phyloP scores from a whole-genome alignment of 371 early-diverging fungal species.

The Mycotypha africana region DNA sequence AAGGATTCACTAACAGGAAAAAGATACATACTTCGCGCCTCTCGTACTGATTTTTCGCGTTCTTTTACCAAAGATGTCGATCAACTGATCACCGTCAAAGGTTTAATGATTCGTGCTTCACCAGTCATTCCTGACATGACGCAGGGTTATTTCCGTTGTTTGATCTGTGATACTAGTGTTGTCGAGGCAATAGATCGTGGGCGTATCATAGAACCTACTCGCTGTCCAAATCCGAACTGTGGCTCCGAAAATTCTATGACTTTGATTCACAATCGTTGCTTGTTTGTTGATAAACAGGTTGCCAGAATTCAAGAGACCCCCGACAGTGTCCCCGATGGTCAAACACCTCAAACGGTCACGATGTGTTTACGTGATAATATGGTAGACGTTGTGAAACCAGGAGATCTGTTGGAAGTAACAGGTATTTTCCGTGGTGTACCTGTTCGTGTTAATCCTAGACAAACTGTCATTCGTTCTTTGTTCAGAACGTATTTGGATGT shows the following conservation, averaged over 20 bases:
- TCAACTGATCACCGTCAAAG: slow-evolving; percentile 94
- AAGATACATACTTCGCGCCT: too few species aligned
- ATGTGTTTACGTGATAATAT: slow-evolving; percentile 91
- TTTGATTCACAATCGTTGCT: slow-evolving; percentile 91
- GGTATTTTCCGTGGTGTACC: slow-evolving; percentile 98
- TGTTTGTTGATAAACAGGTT: slow-evolving; percentile 96
- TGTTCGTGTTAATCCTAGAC: slow-evolving; percentile 91
- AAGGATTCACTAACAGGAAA: slow-evolving; percentile 4
- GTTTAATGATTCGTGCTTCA: slow-evolving; percentile 92
- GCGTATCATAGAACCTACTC: slow-evolving; percentile 88
- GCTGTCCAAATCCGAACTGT: slow-evolving; percentile 84
- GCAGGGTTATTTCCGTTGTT: slow-evolving; percentile 89
- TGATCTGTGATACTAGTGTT: slow-evolving; percentile 79
- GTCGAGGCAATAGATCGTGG: slow-evolving; percentile 89
- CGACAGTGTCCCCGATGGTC: slow-evolving; percentile 97
- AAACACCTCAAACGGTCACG: slow-evolving; percentile 98
- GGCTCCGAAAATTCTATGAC: slow-evolving; percentile 76
- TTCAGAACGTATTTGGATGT: slow-evolving; percentile 98
- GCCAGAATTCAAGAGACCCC: slow-evolving; percentile 98
- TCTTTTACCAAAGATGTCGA: slow-evolving; percentile 80
- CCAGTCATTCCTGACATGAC: slow-evolving; percentile 96
- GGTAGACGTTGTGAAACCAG: slow-evolving; percentile 95
- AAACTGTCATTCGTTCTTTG: slow-evolving; percentile 87
- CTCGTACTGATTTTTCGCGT: too few species aligned
- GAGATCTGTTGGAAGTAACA: slow-evolving; percentile 93